Conservation (phyloP, 192 early-diverging fungal species). For the Mortierella claussenii region DNA sequence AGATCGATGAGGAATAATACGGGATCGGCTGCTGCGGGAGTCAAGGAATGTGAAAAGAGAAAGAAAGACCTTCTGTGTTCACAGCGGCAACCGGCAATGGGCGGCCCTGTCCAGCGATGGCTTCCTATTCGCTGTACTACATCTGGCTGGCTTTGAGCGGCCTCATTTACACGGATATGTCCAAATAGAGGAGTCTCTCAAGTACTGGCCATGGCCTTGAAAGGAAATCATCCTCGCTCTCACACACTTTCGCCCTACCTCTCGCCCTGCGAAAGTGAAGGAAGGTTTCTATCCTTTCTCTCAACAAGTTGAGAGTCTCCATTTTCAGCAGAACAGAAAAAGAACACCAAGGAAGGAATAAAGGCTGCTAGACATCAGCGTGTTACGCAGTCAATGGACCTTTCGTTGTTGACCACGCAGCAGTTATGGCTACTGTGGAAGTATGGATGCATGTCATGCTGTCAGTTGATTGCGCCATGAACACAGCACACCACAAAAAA, state of each 20-base stretch:
- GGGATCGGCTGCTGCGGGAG: too few species aligned
- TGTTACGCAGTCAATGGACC: too few species aligned
- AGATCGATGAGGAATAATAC: background rate
- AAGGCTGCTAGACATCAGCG: too few species aligned
- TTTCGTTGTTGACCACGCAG: too few species aligned
- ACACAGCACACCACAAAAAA: too few species aligned
- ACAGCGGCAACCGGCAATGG: background rate
- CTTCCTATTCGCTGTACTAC: constrained; percentile 19
- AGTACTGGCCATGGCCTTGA: background rate
- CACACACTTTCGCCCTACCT: too few species aligned
- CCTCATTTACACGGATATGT: constrained; percentile 12
- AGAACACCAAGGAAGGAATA: too few species aligned
- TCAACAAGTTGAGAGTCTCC: too few species aligned
- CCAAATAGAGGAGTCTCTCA: constrained; percentile 9
- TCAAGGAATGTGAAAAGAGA: background rate
- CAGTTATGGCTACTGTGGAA: too few species aligned
- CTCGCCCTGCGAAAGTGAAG: background rate
- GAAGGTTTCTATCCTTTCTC: background rate
- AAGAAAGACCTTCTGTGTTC: background rate
- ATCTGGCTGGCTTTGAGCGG: background rate
- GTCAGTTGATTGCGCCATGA: too few species aligned
- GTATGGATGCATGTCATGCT: too few species aligned
- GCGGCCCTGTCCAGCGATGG: background rate
- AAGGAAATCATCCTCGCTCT: constrained; percentile 8
- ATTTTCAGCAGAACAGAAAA: too few species aligned